A percentile compares a stretch with the other conserved stretches of the same genome.
Evolutionary conservation across 495 filamentous ascomycete species (phyloP).

Genomic region (Ramalina peruviana): DNA sequence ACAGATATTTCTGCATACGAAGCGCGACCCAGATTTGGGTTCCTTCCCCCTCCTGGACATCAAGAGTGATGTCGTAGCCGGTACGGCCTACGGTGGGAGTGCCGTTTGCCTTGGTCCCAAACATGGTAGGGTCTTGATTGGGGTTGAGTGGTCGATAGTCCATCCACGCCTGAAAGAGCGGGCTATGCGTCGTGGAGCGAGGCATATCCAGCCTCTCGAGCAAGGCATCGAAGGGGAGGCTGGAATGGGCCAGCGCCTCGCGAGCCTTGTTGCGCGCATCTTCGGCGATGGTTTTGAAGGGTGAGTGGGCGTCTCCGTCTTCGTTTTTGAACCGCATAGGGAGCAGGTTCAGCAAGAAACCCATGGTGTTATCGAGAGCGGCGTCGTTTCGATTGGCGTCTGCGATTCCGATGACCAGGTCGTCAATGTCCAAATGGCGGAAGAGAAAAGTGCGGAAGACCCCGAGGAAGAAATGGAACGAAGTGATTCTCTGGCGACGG

Average conservation of each 20-base stretch:
- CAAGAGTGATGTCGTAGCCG: conserved; percentile 15
- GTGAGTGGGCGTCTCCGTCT: background rate
- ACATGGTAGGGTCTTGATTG: too few species aligned
- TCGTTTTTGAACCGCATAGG: conserved; percentile 24
- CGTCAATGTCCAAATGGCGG: conserved; percentile 12
- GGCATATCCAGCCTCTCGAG: conserved; percentile 24
- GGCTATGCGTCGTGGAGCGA: conserved; percentile 21
- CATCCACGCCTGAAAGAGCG: conserved; percentile 28
- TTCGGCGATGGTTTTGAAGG: background rate
- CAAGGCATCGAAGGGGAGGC: conserved; percentile 32
- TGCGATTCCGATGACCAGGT: conserved; percentile 31
- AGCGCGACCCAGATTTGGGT: background rate
- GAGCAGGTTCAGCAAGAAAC: conserved; percentile 33
- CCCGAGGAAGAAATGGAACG: conserved; percentile 34
- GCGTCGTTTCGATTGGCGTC: conserved; percentile 14
- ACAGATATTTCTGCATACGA: conserved; percentile 2
- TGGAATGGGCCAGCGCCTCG: conserved; percentile 21
- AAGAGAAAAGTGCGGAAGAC: conserved; percentile 17
- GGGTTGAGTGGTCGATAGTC: conserved; percentile 22
- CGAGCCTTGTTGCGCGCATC: conserved; percentile 13
- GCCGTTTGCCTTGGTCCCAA: too few species aligned
- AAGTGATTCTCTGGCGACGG: conserved; percentile 16
- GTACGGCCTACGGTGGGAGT: too few species aligned
- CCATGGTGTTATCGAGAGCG: conserved; percentile 15
- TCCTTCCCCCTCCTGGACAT: background rate